These are phyloP conservation scores for Fusarium tanahbumbuense DNA, from an alignment of 2,329 filamentous ascomycete genomes.

Conservation along the genomic window DNA sequence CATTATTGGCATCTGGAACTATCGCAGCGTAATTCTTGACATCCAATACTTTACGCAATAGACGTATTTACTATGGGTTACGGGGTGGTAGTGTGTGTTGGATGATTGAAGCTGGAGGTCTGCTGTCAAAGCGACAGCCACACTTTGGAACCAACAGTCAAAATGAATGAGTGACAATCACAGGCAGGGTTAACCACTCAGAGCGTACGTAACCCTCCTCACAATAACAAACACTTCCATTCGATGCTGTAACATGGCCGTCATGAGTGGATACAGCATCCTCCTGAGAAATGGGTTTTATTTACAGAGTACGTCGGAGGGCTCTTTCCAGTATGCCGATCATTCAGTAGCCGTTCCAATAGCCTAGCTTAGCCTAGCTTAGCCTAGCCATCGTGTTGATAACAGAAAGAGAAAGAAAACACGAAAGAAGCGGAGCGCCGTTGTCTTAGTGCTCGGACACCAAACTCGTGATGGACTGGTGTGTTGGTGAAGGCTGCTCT, in stretches of 20 bases:
- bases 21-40: not conserved
- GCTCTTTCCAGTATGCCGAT: not conserved
- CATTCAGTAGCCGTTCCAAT: not conserved
- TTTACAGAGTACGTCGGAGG: not conserved
- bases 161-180: not conserved
- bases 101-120: not conserved
- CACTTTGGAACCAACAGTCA: not conserved
- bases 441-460: slow-evolving; percentile 5
- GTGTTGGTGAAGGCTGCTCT: not conserved
- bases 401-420: not conserved
- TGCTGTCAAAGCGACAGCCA: not conserved
- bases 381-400: not conserved
- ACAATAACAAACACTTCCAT: not conserved
- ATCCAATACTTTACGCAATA: not conserved
- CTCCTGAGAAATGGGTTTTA: not conserved
- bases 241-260: not conserved
- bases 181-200: not conserved
- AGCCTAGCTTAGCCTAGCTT: not conserved
- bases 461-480: not conserved
- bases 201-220: not conserved
- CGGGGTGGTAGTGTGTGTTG: not conserved
- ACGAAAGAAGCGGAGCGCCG: not conserved
- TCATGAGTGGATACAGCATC: not conserved
- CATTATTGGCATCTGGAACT: not conserved
- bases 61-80: not conserved